Conservation (phyloP, 306 rosid species). For the Glycine latifolia region DNA sequence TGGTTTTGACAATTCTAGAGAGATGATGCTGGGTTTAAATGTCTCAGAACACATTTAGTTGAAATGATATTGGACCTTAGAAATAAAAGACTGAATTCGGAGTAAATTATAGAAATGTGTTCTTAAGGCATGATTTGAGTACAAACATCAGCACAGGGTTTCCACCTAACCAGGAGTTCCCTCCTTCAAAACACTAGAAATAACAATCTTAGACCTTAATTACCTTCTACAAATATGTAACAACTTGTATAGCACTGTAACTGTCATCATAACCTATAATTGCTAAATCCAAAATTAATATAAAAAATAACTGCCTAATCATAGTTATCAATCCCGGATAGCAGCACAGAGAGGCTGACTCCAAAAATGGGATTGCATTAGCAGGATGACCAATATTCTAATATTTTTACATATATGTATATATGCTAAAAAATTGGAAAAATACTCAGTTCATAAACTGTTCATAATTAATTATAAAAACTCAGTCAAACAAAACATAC, state of each 20-base stretch:
- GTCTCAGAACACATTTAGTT: constrained; percentile 25
- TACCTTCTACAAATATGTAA: not conserved
- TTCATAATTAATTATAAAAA: not conserved
- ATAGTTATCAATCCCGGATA: not conserved
- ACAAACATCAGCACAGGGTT: not conserved
- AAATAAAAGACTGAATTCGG: not conserved
- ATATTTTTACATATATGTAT: no score
- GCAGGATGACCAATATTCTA: no score
- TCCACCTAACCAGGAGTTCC: not conserved
- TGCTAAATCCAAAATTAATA: not conserved
- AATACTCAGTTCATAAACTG: not conserved
- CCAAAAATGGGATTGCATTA: not conserved
- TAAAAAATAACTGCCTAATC: constrained; percentile 8
- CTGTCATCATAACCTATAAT: not conserved
- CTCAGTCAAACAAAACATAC: not conserved
- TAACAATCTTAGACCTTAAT: not conserved
- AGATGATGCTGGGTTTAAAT: constrained; percentile 34
- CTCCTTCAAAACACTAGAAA: not conserved
- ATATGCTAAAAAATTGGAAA: no score
- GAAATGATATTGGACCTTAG: constrained; percentile 30
- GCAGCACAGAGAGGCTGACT: not conserved
- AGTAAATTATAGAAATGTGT: not conserved
- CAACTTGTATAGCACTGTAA: not conserved
- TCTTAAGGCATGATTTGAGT: not conserved
- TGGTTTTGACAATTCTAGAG: constrained; percentile 45